Evolutionary conservation across 129 eudicot genomes (phyloP).

Genomic region (Tagetes erecta): DNA sequence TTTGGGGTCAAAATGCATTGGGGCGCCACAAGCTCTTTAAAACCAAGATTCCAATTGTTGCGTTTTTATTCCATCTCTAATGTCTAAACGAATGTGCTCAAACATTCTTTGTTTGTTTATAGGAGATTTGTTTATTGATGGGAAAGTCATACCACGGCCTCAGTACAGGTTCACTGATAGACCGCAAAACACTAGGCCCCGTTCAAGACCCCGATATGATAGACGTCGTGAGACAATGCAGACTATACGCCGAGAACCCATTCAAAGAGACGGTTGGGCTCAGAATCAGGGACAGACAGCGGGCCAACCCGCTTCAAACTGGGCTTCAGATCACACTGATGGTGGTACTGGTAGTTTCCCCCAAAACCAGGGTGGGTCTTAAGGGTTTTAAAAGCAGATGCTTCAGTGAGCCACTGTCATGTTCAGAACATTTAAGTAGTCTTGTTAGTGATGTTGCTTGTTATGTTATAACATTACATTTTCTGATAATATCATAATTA

Average conservation of each 20-base stretch:
- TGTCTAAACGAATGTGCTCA: neutral
- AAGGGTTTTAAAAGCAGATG: constrained; percentile 35
- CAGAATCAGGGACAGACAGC: constrained; percentile 32
- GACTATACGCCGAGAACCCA: constrained; percentile 58
- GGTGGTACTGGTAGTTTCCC: constrained; percentile 32
- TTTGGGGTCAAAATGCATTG: too few relatives aligned
- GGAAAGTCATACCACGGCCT: constrained; percentile 88
- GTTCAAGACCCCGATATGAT: constrained; percentile 78
- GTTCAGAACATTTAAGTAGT: neutral
- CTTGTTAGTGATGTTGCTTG: constrained; percentile 20
- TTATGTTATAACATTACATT: neutral
- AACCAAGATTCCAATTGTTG: neutral
- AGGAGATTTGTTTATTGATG: constrained; percentile 87
- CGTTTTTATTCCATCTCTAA: neutral
- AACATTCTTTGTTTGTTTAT: constrained; percentile 11
- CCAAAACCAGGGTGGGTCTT: constrained; percentile 40
- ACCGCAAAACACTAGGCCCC: constrained; percentile 54
- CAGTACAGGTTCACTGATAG: constrained; percentile 75
- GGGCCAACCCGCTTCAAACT: constrained; percentile 35
- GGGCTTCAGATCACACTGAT: constrained; percentile 24
- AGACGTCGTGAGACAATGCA: constrained; percentile 87
- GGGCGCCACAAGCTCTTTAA: too few relatives aligned
- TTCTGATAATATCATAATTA: neutral
- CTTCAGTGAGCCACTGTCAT: neutral
- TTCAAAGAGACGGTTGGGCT: constrained; percentile 35